phyloP scores from a whole-genome alignment of 108 stramenopile genomes.

The Craspedostauros australis region DNA sequence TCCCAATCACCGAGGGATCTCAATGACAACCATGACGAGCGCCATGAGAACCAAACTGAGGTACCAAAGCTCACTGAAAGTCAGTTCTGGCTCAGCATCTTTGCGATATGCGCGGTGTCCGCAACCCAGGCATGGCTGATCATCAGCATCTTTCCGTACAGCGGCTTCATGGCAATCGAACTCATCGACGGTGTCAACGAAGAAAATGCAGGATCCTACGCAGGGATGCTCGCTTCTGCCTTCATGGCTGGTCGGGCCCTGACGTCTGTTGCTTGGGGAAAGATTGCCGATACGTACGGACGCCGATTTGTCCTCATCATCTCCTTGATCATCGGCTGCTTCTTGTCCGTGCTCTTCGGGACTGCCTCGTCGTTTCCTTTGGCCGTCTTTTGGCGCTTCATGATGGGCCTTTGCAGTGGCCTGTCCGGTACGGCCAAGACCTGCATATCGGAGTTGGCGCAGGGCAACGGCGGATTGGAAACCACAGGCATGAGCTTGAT shows the following conservation, averaged over 20 bases:
- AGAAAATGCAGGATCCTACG: conserved; percentile 56
- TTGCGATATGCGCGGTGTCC: no score
- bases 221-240: conserved; percentile 54
- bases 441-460: conserved; percentile 42
- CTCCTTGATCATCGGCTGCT: conserved; percentile 32
- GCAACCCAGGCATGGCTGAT: conserved; percentile 42
- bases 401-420: conserved; percentile 46
- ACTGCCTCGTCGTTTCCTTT: conserved; percentile 28
- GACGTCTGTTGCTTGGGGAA: conserved; percentile 50
- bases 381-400: conserved; percentile 44
- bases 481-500: no score
- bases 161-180: conserved; percentile 54
- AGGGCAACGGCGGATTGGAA: conserved; percentile 38
- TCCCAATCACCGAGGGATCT: no score
- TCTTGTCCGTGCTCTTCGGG: conserved; percentile 58
- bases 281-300: conserved; percentile 55
- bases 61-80: no score
- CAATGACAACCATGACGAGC: no score
- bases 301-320: conserved; percentile 42
- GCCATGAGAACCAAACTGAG: no score
- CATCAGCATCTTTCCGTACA: conserved; percentile 62
- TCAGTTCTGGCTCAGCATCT: no score
- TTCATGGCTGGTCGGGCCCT: conserved; percentile 62
- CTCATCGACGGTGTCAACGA: conserved; percentile 25
- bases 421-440: conserved; percentile 52